Evolutionary conservation across 495 filamentous ascomycete species (phyloP).

Genomic region (Annulohypoxylon nitens): DNA sequence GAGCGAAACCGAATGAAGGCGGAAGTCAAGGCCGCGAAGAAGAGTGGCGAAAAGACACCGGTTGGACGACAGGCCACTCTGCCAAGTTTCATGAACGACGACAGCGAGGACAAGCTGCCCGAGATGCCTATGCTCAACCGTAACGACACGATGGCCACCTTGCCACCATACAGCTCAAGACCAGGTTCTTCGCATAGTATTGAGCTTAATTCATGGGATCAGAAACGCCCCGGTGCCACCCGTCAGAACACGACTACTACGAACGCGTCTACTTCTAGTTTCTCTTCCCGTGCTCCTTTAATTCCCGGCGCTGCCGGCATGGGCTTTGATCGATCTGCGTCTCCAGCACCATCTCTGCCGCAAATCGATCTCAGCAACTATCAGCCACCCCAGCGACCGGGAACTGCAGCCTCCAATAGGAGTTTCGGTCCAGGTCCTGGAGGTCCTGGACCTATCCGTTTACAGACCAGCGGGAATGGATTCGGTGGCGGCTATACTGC

Average conservation of each 20-base stretch:
- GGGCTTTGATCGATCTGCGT: constrained; percentile 66
- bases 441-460: constrained; percentile 48
- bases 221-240: constrained; percentile 58
- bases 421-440: constrained; percentile 62
- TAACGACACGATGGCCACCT: constrained; percentile 74
- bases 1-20: constrained; percentile 68
- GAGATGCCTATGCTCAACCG: constrained; percentile 71
- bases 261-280: constrained; percentile 55
- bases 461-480: constrained; percentile 43
- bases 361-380: constrained; percentile 52
- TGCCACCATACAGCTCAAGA: constrained; percentile 71
- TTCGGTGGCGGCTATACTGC: constrained; percentile 46
- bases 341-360: constrained; percentile 59
- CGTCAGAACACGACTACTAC: constrained; percentile 54
- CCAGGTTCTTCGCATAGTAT: constrained; percentile 66
- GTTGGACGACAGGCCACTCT: constrained; percentile 74
- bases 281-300: constrained; percentile 70
- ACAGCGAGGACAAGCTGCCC: constrained; percentile 66
- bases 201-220: constrained; percentile 61
- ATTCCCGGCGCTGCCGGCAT: constrained; percentile 69
- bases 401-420: constrained; percentile 52
- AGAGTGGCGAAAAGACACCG: constrained; percentile 65
- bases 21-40: constrained; percentile 68
- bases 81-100: constrained; percentile 69
- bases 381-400: constrained; percentile 51